These are phyloP conservation scores for Chrysopogon serrulatus DNA, from an alignment of 176 grass and related monocot genomes.

Conservation along the genomic window DNA sequence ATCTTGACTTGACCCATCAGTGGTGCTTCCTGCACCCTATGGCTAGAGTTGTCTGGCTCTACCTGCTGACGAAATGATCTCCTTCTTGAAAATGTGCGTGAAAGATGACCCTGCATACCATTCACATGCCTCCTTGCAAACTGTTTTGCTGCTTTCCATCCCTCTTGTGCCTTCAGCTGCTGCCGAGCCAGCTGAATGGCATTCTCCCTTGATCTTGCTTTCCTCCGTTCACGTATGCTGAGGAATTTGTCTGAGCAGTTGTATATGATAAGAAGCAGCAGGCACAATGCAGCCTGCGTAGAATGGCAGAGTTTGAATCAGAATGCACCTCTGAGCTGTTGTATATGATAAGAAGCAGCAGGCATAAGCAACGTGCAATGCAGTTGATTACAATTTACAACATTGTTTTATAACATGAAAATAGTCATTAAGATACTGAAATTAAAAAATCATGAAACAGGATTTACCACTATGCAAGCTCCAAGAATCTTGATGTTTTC, in stretches of 20 bases:
- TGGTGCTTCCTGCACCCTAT: conserved; percentile 23
- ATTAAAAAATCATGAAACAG: background rate
- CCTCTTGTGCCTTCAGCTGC: conserved; percentile 60
- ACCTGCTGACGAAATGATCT: conserved; percentile 27
- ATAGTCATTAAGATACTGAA: background rate
- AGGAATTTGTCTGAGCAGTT: conserved; percentile 84
- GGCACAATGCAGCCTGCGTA: conserved; percentile 47
- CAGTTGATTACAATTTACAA: background rate
- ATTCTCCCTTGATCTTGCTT: conserved; percentile 67
- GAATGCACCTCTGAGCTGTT: background rate
- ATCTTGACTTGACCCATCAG: conserved; percentile 13
- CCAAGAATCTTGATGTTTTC: conserved; percentile 38
- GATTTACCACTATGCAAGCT: conserved; percentile 58
- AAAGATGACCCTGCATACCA: conserved; percentile 43
- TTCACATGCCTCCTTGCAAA: conserved; percentile 52
- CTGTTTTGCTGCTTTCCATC: conserved; percentile 62
- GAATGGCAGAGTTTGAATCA: background rate
- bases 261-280: conserved; percentile 72
- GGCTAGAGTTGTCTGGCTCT: conserved; percentile 10
- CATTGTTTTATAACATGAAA: background rate
- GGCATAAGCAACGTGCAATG: background rate
- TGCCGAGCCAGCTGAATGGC: conserved; percentile 61
- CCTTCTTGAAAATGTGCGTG: conserved; percentile 51
- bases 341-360: background rate
- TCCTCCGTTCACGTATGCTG: conserved; percentile 50